Conservation (phyloP, 164 flowering plant genomes). For the Protea cynaroides region DNA sequence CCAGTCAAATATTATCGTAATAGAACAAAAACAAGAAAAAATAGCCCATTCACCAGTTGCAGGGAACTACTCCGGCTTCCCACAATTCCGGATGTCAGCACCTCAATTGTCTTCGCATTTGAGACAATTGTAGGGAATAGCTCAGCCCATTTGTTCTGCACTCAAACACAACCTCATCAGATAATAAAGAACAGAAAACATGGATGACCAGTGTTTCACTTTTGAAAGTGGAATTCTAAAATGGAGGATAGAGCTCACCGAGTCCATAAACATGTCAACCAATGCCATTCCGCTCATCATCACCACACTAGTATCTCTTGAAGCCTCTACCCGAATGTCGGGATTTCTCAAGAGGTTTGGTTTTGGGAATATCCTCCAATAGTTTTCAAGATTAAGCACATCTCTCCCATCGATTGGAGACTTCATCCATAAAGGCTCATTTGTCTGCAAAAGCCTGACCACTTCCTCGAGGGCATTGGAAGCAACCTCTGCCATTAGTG, state of each 20-base stretch:
- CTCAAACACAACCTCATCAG: background rate
- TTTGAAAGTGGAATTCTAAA: background rate
- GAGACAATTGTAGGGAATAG: constrained; percentile 62
- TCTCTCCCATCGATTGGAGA: constrained; percentile 40
- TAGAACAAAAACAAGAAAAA: background rate
- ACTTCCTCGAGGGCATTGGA: constrained; percentile 67
- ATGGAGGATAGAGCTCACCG: constrained; percentile 36
- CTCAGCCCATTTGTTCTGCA: constrained; percentile 62
- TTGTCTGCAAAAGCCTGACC: constrained; percentile 36
- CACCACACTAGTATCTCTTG: constrained; percentile 52
- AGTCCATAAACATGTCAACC: constrained; percentile 65
- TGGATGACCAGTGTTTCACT: background rate
- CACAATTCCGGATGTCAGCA: constrained; percentile 39
- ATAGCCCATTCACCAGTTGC: constrained; percentile 43
- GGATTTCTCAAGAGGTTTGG: constrained; percentile 37
- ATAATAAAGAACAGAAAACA: background rate
- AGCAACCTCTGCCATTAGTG: constrained; percentile 65
- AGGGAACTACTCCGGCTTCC: constrained; percentile 55
- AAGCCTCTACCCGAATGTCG: constrained; percentile 44
- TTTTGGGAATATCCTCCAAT: constrained; percentile 37
- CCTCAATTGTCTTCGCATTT: constrained; percentile 40
- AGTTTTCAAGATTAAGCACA: constrained; percentile 49
- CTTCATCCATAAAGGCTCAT: constrained; percentile 59
- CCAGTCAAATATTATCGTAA: background rate
- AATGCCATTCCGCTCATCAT: constrained; percentile 46